phyloP scores from a whole-genome alignment of 2,329 filamentous ascomycete species.

The Fusarium multiceps region DNA sequence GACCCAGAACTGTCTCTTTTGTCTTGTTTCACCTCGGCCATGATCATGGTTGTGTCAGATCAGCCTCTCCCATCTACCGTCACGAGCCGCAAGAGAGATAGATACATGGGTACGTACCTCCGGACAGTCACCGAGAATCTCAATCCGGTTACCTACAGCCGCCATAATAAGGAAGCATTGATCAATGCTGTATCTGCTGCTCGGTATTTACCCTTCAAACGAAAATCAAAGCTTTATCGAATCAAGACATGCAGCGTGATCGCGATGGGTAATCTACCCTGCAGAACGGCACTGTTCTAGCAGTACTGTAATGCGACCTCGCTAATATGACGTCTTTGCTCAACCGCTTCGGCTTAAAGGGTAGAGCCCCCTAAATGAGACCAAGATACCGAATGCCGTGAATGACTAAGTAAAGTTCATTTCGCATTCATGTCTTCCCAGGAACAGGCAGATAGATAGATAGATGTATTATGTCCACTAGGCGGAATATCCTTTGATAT shows the following conservation, averaged over 20 bases:
- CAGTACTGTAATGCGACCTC: not conserved
- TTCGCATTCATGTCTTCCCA: not conserved
- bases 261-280: conserved; percentile 25
- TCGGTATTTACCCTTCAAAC: not conserved
- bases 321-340: conserved; percentile 24
- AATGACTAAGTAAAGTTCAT: not conserved
- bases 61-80: conserved; percentile 23
- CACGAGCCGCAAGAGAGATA: conserved; percentile 32
- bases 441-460: not conserved
- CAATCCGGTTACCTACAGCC: conserved; percentile 14
- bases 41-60: conserved; percentile 28
- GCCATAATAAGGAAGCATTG: not conserved
- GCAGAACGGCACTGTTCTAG: not conserved
- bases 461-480: not conserved
- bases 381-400: conserved; percentile 57
- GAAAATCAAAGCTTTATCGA: conserved; percentile 1
- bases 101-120: conserved; percentile 40
- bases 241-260: conserved; percentile 29
- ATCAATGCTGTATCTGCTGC: not conserved
- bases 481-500: not conserved
- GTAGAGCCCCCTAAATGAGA: conserved; percentile 23
- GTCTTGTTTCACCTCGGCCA: conserved; percentile 37
- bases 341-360: conserved; percentile 44
- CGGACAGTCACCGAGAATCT: conserved; percentile 44
- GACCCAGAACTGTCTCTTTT: not conserved